phyloP scores from a whole-genome alignment of 2,329 filamentous ascomycete genomes.

The Ophiostoma quercus region DNA sequence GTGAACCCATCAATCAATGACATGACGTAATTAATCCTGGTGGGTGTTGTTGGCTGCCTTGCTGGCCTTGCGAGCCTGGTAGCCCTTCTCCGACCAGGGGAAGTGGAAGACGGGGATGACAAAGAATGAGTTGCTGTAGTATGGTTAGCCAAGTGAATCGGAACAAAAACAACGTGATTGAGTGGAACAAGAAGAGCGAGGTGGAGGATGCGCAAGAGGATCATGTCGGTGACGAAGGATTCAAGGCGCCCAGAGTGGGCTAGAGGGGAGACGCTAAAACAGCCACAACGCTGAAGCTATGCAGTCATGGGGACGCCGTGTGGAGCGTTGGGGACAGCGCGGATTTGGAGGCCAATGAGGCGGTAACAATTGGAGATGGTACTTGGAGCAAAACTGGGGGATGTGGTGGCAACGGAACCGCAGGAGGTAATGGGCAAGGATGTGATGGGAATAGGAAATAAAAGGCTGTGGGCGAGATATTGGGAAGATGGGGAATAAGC shows the following conservation, averaged over 20 bases:
- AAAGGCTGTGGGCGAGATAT: neutral
- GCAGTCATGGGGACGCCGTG: conserved; percentile 3
- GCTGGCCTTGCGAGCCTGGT: conserved; percentile 44
- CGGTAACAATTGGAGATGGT: conserved; percentile 5
- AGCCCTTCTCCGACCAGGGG: conserved; percentile 82
- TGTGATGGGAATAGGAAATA: neutral
- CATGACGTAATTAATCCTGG: neutral
- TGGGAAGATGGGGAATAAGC: neutral
- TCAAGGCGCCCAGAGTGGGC: neutral
- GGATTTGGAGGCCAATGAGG: conserved; percentile 9
- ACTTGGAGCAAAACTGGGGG: conserved; percentile 6
- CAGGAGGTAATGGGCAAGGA: no score
- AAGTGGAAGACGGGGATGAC: conserved; percentile 88
- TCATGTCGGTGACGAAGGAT: neutral
- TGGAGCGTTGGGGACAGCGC: neutral
- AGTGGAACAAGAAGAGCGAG: neutral
- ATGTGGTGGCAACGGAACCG: neutral
- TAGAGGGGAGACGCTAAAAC: conserved; percentile 6
- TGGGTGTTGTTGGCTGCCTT: conserved; percentile 39
- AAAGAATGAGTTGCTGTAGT: conserved; percentile 74
- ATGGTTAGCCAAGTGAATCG: conserved; percentile 7
- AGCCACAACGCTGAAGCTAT: neutral
- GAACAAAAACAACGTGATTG: neutral
- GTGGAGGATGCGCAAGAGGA: neutral
- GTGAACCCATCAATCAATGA: neutral